A percentile compares a stretch with the other conserved stretches of the same genome.
These are phyloP conservation scores for Litchi chinensis DNA, from an alignment of 345 rosid genomes.

Conservation along the genomic window DNA sequence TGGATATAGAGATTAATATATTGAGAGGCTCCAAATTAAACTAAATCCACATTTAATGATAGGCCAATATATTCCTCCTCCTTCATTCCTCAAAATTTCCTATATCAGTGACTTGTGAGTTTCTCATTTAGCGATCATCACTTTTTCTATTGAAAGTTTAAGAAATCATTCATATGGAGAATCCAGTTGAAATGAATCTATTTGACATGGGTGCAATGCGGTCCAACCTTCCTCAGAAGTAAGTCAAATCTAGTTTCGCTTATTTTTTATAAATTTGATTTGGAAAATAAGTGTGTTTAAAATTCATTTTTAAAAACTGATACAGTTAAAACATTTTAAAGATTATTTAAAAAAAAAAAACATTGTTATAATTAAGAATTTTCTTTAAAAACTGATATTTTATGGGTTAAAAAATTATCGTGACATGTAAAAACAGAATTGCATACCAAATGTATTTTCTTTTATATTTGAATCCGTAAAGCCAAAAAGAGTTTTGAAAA, in stretches of 20 bases:
- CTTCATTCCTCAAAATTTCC: neutral
- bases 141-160: neutral
- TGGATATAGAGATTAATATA: neutral
- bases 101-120: neutral
- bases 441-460: neutral
- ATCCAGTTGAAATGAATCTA: slow-evolving; percentile 29
- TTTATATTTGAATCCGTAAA: neutral
- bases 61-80: neutral
- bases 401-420: too few species aligned
- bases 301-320: too few species aligned
- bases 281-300: too few species aligned
- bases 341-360: too few species aligned
- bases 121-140: neutral
- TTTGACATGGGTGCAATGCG: slow-evolving; percentile 60
- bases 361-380: too few species aligned
- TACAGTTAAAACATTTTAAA: too few species aligned
- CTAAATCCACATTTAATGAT: slow-evolving; percentile 9
- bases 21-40: slow-evolving; percentile 12
- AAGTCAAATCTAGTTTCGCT: slow-evolving; percentile 7
- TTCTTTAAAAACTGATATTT: too few species aligned
- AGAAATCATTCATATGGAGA: slow-evolving; percentile 39
- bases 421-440: too few species aligned
- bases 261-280: too few species aligned
- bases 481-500: neutral
- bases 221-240: slow-evolving; percentile 64